Percentiles rank a stretch among this genome's conserved stretches.
phyloP scores from a whole-genome alignment of 208 protist species.

The Balamuthia mandrillaris region DNA sequence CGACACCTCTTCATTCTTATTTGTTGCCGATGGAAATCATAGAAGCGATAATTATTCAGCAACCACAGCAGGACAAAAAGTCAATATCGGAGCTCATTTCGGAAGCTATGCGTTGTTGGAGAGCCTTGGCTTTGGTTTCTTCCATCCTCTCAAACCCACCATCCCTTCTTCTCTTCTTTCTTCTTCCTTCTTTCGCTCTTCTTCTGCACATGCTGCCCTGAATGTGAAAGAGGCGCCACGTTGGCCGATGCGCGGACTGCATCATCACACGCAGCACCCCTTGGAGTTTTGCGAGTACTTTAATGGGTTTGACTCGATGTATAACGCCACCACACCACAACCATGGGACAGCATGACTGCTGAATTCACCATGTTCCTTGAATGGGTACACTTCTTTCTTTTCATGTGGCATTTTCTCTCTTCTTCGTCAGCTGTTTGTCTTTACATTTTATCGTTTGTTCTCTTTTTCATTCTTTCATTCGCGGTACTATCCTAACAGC shows the following conservation, averaged over 20 bases:
- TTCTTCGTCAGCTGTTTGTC: too few relatives aligned
- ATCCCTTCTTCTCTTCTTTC: neutral
- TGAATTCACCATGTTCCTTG: too few relatives aligned
- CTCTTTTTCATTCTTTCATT: too few relatives aligned
- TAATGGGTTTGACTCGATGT: slow-evolving; percentile 32
- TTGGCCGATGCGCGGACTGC: neutral
- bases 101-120: slow-evolving; percentile 25
- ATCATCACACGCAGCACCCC: slow-evolving; percentile 44
- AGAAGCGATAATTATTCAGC: neutral
- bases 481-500: too few relatives aligned
- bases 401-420: too few relatives aligned
- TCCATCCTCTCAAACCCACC: slow-evolving; percentile 30
- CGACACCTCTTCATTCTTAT: neutral
- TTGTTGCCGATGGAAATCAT: neutral
- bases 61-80: neutral
- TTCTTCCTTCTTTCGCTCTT: neutral
- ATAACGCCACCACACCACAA: neutral
- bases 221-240: neutral
- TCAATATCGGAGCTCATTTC: slow-evolving; percentile 20
- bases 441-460: too few relatives aligned
- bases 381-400: too few relatives aligned
- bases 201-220: neutral
- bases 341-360: neutral
- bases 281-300: slow-evolving; percentile 40
- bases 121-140: slow-evolving; percentile 30